Base-by-base conservation (phyloP, 257 asterid genomes). In the Solanum pinnatisectum region DNA sequence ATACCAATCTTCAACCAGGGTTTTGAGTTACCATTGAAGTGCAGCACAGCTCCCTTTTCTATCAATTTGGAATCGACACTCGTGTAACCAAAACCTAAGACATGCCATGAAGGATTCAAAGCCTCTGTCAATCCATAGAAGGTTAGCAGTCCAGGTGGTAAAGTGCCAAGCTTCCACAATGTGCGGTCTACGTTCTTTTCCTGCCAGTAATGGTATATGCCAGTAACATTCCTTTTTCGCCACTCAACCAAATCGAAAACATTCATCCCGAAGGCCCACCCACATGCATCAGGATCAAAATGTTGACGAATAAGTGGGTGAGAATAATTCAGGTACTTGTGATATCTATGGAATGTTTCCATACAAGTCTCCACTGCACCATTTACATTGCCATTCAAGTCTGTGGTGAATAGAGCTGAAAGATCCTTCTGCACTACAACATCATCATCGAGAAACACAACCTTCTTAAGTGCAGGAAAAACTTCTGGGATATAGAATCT, bases 261-360 rank as follows among this genome's bases (percentile, higher is more conserved):
- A 60, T 92, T 92, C 94, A 92, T 92, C 59, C 93, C 93, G 30
- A 92, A 92, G 10, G 94, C 94, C 94, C 94, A 92, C 35, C 94
- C 94, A 87, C 94, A 92, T n/a, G 93, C 94, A 90, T 92, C 93
- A 40, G 93, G 93, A 87, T 92, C 94, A 89, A 92, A 92, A 89
- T 88, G 92, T 20, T 86, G 63, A 39, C 90, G 92, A 23, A 92
- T 91, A 22, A 91, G 90, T 27, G 94, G 93, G 71, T 92, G 92
- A 9, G 93, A 90, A 65, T 83, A 91, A 83, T 92, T 92, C 74
- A 92, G 87, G 74, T 92, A 91, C 90, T 91, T 92, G 86, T 91
- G 92, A 89, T 91, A 92, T 71, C 94, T 79, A 44, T 92, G 94
- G 65, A 92, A 92, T 60, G 91, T 91, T 88, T 92, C 93, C 92